Evolutionary conservation across 371 early-diverging fungal genomes (phyloP), one percentile per base, ranked within the genome.

Genomic region (Gilbertella persicaria): DNA sequence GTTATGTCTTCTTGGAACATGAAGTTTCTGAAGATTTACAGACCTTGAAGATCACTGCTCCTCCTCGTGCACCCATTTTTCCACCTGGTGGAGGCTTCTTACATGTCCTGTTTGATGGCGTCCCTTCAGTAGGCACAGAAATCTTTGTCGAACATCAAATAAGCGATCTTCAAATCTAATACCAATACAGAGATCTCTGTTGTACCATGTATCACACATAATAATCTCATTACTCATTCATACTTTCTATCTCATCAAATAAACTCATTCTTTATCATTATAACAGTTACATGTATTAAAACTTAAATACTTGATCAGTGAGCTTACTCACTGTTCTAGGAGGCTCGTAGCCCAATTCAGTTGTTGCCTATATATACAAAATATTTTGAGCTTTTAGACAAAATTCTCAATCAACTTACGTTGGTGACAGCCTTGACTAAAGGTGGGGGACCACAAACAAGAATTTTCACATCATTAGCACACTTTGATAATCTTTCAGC

Each of bases 401-500:
- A 43, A 14, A 7, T 12, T 19, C 17, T n/a, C 8, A n/a, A n/a
- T n/a, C n/a, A 5, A 49, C 17, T 24, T 50, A 62, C 58, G 23
- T 50, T 73, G 46, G 71, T 58, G 87, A 95, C 88, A 50, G 89
- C 88, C 52, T 83, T 81, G 55, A 94, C 73, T 90, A 95, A 91
- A 2, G 90, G 91, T 39, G 87, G 87, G 37, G 95, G 95, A 20
- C 96, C 96, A 60, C 96, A 95, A 13, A 95, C 68, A 48, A 94
- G 76, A 47, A 94, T 67, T 76, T 95, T 93, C 67, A 85, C 77
- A 51, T 87, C 80, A 41, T 66, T 42, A 7, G 85, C 84, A 6
- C 91, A 90, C 21, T 61, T 58, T 4, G 94, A 92, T 63, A 86
- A 67, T 60, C 73, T 56, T 62, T 85, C 58, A 50, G 83, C 73